Percentiles rank a stretch among this genome's conserved stretches.
These are phyloP conservation scores for Tuber calosporum DNA, from an alignment of 495 filamentous ascomycete genomes.

Conservation along the genomic window DNA sequence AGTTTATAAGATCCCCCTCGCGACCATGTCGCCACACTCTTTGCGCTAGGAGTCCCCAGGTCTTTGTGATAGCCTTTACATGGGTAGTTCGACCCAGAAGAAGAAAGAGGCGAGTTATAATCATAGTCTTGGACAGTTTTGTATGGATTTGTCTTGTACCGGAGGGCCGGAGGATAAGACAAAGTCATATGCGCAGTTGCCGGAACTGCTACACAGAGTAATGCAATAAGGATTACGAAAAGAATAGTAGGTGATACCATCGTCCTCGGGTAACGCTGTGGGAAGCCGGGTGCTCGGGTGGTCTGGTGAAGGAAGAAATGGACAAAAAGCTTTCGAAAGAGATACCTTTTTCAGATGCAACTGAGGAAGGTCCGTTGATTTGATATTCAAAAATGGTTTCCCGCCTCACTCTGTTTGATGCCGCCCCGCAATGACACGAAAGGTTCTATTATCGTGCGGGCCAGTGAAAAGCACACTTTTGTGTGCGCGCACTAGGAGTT, in stretches of 20 bases:
- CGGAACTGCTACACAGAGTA: constrained; percentile 15
- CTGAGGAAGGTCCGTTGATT: background rate
- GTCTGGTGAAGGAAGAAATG: background rate
- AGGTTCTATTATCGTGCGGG: background rate
- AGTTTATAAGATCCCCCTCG: constrained; percentile 46
- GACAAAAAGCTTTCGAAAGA: constrained; percentile 10
- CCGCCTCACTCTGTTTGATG: constrained; percentile 12
- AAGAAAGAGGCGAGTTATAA: constrained; percentile 48
- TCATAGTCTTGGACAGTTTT: constrained; percentile 47
- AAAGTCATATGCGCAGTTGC: constrained; percentile 56
- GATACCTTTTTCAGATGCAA: background rate
- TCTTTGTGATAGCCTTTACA: constrained; percentile 52
- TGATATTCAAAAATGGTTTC: background rate
- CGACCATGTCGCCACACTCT: constrained; percentile 47
- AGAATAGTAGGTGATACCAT: constrained; percentile 16
- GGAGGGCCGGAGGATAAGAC: constrained; percentile 52
- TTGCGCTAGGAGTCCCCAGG: constrained; percentile 41
- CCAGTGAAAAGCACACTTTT: constrained; percentile 2
- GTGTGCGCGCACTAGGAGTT: background rate
- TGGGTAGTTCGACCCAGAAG: constrained; percentile 47
- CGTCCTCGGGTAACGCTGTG: background rate
- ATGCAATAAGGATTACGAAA: constrained; percentile 13
- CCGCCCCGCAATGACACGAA: background rate
- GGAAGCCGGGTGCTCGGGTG: background rate
- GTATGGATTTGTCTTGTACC: constrained; percentile 52